phyloP scores from a whole-genome alignment of 176 grass and related monocot species.

The Avena sativa region DNA sequence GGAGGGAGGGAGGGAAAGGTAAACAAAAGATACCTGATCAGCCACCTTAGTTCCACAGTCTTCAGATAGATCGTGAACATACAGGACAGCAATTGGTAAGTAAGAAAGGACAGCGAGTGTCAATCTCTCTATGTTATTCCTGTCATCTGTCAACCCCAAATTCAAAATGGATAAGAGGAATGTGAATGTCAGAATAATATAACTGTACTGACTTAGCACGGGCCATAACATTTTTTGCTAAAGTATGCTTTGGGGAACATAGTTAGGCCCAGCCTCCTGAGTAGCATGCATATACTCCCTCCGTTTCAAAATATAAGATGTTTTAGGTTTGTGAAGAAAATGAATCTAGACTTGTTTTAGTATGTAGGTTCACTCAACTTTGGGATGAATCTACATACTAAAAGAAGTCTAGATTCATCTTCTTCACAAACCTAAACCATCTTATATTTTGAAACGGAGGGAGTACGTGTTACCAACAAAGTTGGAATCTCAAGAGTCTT shows the following conservation, averaged over 20 bases:
- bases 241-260: neutral
- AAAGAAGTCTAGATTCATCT: too few relatives aligned
- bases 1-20: neutral
- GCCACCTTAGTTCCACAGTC: conserved; percentile 77
- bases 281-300: neutral
- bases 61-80: conserved; percentile 91
- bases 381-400: too few relatives aligned
- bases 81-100: conserved; percentile 85
- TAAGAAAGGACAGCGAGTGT: conserved; percentile 82
- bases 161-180: conserved; percentile 10
- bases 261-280: neutral
- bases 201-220: neutral
- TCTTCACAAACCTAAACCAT: too few relatives aligned
- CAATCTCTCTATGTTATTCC: conserved; percentile 95
- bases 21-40: conserved; percentile 68
- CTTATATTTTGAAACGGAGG: too few relatives aligned
- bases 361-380: too few relatives aligned
- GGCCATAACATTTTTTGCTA: neutral
- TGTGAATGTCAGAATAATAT: neutral
- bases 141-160: conserved; percentile 67
- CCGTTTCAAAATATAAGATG: too few relatives aligned
- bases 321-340: too few relatives aligned
- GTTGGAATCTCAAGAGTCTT: neutral
- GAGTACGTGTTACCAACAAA: neutral
- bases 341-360: too few relatives aligned